These are phyloP conservation scores for Myriangium duriaei DNA, from an alignment of 2,329 filamentous ascomycete species.

Conservation along the genomic window DNA sequence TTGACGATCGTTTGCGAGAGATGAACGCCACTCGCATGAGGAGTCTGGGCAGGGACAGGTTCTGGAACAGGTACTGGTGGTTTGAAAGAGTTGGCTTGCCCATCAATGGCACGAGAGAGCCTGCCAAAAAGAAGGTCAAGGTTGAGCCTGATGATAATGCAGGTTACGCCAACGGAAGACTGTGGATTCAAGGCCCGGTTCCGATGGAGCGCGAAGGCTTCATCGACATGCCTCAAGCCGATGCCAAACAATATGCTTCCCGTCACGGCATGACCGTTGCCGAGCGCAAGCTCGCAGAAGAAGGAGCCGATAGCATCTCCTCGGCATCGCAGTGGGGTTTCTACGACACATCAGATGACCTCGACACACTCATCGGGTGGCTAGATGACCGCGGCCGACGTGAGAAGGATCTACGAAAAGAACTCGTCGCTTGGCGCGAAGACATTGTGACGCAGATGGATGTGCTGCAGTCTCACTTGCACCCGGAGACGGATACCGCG, in stretches of 20 bases:
- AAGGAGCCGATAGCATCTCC: conserved; percentile 66
- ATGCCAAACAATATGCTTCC: conserved; percentile 61
- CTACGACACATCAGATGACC: conserved; percentile 64
- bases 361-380: conserved; percentile 76
- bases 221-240: conserved; percentile 61
- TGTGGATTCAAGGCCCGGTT: conserved; percentile 95
- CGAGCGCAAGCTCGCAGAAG: conserved; percentile 74
- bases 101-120: conserved; percentile 65
- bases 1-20: conserved; percentile 87
- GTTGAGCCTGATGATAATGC: conserved; percentile 36
- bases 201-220: conserved; percentile 77
- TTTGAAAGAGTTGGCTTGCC: conserved; percentile 98
- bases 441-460: conserved; percentile 70
- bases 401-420: conserved; percentile 78
- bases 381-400: conserved; percentile 76
- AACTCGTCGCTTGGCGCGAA: conserved; percentile 63
- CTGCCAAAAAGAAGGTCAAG: not conserved
- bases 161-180: conserved; percentile 81
- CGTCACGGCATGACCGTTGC: conserved; percentile 72
- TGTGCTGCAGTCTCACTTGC: conserved; percentile 61
- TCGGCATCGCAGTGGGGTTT: conserved; percentile 81
- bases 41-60: conserved; percentile 83
- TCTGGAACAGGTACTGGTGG: conserved; percentile 99
- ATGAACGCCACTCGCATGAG: conserved; percentile 85
- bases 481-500: conserved; percentile 28